phyloP scores from a whole-genome alignment of 2,329 filamentous ascomycete species.

The Aspergillus floridensis region DNA sequence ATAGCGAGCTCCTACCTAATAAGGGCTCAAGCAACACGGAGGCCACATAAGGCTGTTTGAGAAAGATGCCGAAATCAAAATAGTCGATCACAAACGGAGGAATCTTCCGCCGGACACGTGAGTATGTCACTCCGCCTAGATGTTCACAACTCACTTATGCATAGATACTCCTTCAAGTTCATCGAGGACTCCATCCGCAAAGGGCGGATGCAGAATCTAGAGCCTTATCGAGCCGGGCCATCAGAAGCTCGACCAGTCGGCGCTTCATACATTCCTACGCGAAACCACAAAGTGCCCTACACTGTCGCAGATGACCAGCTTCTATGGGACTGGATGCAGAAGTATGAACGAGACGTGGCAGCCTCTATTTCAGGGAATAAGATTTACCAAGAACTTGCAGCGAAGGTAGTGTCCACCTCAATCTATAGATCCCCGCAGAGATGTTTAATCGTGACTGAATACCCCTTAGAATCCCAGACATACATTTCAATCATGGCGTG shows the following conservation, averaged over 20 bases:
- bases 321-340: conserved; percentile 46
- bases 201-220: conserved; percentile 49
- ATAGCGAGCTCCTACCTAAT: conserved; percentile 1
- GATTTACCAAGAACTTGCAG: conserved; percentile 46
- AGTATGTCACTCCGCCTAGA: conserved; percentile 15
- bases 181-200: conserved; percentile 55
- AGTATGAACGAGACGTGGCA: conserved; percentile 30
- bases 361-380: conserved; percentile 40
- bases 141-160: conserved; percentile 3
- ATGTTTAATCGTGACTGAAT: background rate
- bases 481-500: conserved; percentile 50
- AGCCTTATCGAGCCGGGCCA: conserved; percentile 49
- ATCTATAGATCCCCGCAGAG: background rate
- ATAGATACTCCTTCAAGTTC: conserved; percentile 56
- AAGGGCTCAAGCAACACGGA: conserved; percentile 48
- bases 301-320: conserved; percentile 46
- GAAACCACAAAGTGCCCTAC: conserved; percentile 34
- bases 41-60: conserved; percentile 54
- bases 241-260: conserved; percentile 45
- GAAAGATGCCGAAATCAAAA: conserved; percentile 55
- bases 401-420: conserved; percentile 29
- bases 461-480: conserved; percentile 41
- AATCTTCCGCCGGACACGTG: conserved; percentile 51
- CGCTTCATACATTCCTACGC: conserved; percentile 37
- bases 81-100: conserved; percentile 57